These are phyloP conservation scores for Sporothrix luriei DNA, from an alignment of 2,329 filamentous ascomycete genomes.

Conservation along the genomic window DNA sequence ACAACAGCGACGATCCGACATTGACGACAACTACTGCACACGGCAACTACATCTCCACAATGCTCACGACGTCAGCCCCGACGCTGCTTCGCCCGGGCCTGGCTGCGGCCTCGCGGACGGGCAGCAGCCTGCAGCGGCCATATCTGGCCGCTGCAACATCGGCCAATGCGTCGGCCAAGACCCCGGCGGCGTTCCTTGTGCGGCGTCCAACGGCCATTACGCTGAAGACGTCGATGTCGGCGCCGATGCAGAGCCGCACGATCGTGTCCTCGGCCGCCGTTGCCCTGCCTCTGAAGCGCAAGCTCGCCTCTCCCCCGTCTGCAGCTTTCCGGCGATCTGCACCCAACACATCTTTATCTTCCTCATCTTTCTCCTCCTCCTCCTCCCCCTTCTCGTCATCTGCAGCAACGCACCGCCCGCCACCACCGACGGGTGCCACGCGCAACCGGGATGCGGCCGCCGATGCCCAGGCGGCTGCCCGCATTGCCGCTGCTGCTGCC, in stretches of 20 bases:
- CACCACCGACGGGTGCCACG: constrained; percentile 22
- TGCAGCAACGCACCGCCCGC: not conserved
- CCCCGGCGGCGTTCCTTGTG: constrained; percentile 4
- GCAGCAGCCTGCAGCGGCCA: constrained; percentile 7
- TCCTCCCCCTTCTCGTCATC: not conserved
- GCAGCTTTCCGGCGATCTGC: not conserved
- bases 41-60: constrained; percentile 4
- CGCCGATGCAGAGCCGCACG: not conserved
- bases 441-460: constrained; percentile 35
- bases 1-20: not conserved
- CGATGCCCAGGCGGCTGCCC: constrained; percentile 35
- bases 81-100: constrained; percentile 33
- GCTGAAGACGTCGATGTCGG: not conserved
- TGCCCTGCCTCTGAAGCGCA: constrained; percentile 23
- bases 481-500: constrained; percentile 12
- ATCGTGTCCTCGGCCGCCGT: not conserved
- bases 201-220: not conserved
- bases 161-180: not conserved
- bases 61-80: constrained; percentile 32
- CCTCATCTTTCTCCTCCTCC: not conserved
- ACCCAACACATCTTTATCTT: not conserved
- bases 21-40: not conserved
- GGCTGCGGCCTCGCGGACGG: constrained; percentile 27
- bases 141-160: not conserved
- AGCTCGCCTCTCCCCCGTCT: not conserved